Conservation (phyloP, 2,329 filamentous ascomycete genomes). For the Hypoxylon sp. region DNA sequence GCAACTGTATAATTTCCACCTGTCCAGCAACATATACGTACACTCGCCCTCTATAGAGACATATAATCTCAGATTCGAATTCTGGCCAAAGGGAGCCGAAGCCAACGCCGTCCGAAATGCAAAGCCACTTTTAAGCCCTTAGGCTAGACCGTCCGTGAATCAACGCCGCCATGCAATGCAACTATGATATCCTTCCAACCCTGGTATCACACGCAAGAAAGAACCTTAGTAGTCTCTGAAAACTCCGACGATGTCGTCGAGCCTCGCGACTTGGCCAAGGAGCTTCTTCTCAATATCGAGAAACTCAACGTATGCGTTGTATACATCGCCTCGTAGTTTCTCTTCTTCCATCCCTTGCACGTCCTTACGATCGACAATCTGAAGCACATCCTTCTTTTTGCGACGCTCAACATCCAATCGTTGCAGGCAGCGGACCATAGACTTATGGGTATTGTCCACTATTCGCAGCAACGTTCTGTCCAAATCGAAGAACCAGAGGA, state of each 20-base stretch:
- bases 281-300: constrained; percentile 79
- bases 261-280: constrained; percentile 80
- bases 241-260: constrained; percentile 88
- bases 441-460: constrained; percentile 87
- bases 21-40: constrained; percentile 22
- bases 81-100: constrained; percentile 15
- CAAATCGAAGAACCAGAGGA: constrained; percentile 91
- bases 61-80: constrained; percentile 20
- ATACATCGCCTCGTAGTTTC: constrained; percentile 81
- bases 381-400: constrained; percentile 79
- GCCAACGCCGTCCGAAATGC: constrained; percentile 34
- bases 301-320: constrained; percentile 72
- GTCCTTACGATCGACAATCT: constrained; percentile 87
- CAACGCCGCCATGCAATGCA: constrained; percentile 54
- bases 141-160: constrained; percentile 30
- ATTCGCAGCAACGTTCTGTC: constrained; percentile 78
- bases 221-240: constrained; percentile 79
- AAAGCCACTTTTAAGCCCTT: constrained; percentile 35
- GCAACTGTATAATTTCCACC: neutral
- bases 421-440: constrained; percentile 88
- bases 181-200: constrained; percentile 30
- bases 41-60: constrained; percentile 19
- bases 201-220: constrained; percentile 38
- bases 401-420: constrained; percentile 82
- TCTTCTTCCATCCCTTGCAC: constrained; percentile 87